phyloP scores from a whole-genome alignment of 768 basidiomycete species.

The Melanogaster broomeanus region DNA sequence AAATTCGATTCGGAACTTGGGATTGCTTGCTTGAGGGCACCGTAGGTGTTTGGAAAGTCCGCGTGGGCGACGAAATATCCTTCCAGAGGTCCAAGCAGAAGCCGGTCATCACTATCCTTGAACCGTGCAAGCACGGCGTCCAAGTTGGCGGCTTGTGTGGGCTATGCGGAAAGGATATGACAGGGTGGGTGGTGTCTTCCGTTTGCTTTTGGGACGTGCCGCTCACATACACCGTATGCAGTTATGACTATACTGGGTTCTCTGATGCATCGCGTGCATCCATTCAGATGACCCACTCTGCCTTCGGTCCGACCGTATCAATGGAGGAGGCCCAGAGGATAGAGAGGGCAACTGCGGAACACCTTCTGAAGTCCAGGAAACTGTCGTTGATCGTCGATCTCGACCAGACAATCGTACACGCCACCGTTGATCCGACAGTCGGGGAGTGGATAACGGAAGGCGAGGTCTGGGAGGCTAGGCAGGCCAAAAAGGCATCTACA shows the following conservation, averaged over 20 bases:
- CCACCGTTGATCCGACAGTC: constrained; percentile 97
- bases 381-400: constrained; percentile 97
- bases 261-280: constrained; percentile 84
- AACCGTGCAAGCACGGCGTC: constrained; percentile 96
- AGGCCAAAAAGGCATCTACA: constrained; percentile 42
- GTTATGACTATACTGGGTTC: constrained; percentile 86
- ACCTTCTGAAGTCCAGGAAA: constrained; percentile 72
- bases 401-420: constrained; percentile 98
- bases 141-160: constrained; percentile 92
- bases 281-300: constrained; percentile 94
- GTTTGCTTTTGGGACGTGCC: constrained; percentile 1
- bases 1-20: constrained; percentile 87
- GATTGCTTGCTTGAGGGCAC: constrained; percentile 85
- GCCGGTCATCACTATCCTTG: constrained; percentile 66
- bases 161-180: constrained; percentile 95
- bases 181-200: constrained; percentile 54
- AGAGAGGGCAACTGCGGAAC: constrained; percentile 78
- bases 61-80: constrained; percentile 64
- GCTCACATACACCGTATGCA: constrained; percentile 25
- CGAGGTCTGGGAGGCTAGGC: constrained; percentile 73
- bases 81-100: constrained; percentile 56
- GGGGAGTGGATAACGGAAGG: constrained; percentile 95
- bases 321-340: constrained; percentile 90
- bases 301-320: constrained; percentile 88
- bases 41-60: constrained; percentile 70